phyloP scores from a whole-genome alignment of 129 eudicot genomes.

The Helichrysum umbraculigerum region DNA sequence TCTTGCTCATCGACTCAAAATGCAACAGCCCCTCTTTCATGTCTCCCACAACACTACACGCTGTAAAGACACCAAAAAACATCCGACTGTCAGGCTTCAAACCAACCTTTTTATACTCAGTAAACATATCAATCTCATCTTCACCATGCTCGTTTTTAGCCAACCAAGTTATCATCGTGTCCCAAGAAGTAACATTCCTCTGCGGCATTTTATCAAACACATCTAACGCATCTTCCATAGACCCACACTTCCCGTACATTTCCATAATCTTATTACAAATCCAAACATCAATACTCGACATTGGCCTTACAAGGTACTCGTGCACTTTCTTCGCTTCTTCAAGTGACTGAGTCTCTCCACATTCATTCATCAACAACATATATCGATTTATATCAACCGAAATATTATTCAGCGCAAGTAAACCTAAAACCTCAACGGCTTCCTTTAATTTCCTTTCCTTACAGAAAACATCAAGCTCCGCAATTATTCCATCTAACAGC shows the following conservation, averaged over 20 bases:
- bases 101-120: conserved; percentile 32
- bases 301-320: conserved; percentile 16
- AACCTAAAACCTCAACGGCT: too few species aligned
- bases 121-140: conserved; percentile 39
- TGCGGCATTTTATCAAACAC: conserved; percentile 34
- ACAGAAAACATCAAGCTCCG: too few species aligned
- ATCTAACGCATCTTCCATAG: conserved; percentile 36
- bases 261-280: conserved; percentile 33
- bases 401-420: too few species aligned
- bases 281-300: conserved; percentile 11
- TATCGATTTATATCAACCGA: too few species aligned
- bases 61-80: conserved; percentile 32
- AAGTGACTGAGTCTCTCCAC: too few species aligned
- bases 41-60: conserved; percentile 41
- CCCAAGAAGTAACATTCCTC: conserved; percentile 44
- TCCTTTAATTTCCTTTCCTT: too few species aligned
- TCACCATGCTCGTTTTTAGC: conserved; percentile 43
- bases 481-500: too few species aligned
- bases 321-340: too few species aligned
- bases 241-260: conserved; percentile 35
- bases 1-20: conserved; percentile 37
- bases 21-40: conserved; percentile 38
- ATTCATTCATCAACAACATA: too few species aligned
- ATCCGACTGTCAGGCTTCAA: conserved; percentile 36
- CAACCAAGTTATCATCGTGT: conserved; percentile 40